Base-by-base conservation (phyloP, 2,329 filamentous ascomycete genomes). In the Exophiala spinifera region DNA sequence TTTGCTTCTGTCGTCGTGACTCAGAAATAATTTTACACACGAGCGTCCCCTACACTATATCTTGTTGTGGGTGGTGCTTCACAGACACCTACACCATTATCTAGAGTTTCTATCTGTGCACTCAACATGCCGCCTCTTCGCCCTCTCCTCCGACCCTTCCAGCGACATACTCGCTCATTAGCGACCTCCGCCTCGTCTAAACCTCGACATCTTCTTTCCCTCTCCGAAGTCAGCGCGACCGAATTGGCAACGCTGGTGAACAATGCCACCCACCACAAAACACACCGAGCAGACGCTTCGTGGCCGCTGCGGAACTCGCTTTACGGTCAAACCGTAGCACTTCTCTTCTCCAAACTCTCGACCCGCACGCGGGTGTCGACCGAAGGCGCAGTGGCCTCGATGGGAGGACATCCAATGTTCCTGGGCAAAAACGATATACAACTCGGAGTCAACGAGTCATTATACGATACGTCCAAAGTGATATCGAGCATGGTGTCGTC, bases 341-440 rank as follows among this genome's bases (percentile, higher is more conserved):
- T 99, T 85, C 89, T 95, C 79, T 99, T 99, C 78, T 95, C 82
- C 79, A 99, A 99, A 76, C 85, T 91, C 63, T 95, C 88, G 65
- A 99, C 94, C 11, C 84, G 94, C 56, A 99, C 94, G 11, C 85
- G 94, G 59, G 86, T 99, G 28, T 96, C 91, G 1, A 96, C 91
- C 1, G 94, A 99, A 76, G 87, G 87, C 6, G 94, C 94, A 11
- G 85, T 96, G 34, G 83, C 87, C n/a, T 78, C 89, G 56, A 81
- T 99, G 78, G 91, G 91, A 34, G 94, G 92, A 0, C 88, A 96
- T 65, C 86, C 94, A 19, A 96, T 99, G 91, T 99, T 99, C 70
- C 74, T 99, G 55, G 91, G 91, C 66, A 94, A 91, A 69, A 87
- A 95, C 51, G 94, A 99, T 69, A 99, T 99, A 59, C 94, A 99